These are phyloP conservation scores for Annulohypoxylon truncatum DNA, from an alignment of 2,329 filamentous ascomycete species.

Conservation along the genomic window DNA sequence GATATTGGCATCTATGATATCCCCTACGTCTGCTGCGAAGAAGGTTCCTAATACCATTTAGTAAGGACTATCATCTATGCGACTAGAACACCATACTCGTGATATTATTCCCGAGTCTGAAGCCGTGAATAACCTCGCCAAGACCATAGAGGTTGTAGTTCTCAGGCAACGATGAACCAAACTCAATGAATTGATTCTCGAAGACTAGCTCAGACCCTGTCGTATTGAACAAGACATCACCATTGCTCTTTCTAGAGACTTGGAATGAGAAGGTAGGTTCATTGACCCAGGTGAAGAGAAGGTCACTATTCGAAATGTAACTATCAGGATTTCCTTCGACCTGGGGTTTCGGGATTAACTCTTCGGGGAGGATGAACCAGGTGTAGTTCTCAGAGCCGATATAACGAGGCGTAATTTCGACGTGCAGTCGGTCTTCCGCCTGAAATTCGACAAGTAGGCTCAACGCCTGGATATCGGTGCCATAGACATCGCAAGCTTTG, in stretches of 20 bases:
- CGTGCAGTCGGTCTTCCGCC: constrained; percentile 71
- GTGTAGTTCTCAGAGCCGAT: constrained; percentile 70
- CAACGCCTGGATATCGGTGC: constrained; percentile 76
- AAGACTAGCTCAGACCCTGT: constrained; percentile 73
- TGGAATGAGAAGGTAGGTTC: constrained; percentile 75
- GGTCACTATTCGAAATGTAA: constrained; percentile 62
- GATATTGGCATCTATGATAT: constrained; percentile 73
- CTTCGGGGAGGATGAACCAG: constrained; percentile 74
- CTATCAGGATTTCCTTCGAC: constrained; percentile 54
- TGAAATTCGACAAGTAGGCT: constrained; percentile 76
- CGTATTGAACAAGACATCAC: constrained; percentile 76
- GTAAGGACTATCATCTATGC: constrained; percentile 8
- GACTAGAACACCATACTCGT: constrained; percentile 60
- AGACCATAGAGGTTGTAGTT: constrained; percentile 82
- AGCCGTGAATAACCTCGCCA: constrained; percentile 77
- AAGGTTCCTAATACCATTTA: constrained; percentile 53
- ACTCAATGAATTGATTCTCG: constrained; percentile 83
- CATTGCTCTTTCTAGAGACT: constrained; percentile 67
- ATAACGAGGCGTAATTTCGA: constrained; percentile 76
- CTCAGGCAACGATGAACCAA: constrained; percentile 72
- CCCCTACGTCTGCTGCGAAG: constrained; percentile 75
- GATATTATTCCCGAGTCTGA: constrained; percentile 78
- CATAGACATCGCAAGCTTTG: constrained; percentile 79
- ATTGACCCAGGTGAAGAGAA: constrained; percentile 66
- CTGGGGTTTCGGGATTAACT: constrained; percentile 68